These are phyloP conservation scores for Canavalia ensiformis DNA, from an alignment of 306 rosid species.

Conservation along the genomic window DNA sequence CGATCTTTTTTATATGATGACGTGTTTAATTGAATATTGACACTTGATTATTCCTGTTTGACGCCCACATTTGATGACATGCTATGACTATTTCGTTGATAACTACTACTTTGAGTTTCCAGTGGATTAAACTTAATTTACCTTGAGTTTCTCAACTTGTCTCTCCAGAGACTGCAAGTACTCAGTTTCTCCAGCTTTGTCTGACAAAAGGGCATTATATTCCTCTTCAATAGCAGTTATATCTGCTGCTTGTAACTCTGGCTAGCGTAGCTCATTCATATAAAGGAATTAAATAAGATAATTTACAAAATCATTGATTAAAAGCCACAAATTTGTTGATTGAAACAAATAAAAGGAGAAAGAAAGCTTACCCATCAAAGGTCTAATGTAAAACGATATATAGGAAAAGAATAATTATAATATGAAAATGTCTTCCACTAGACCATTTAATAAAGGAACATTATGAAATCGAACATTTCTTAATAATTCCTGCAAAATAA, in stretches of 20 bases:
- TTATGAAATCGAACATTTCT: constrained; percentile 7
- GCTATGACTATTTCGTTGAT: neutral
- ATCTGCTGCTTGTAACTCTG: constrained; percentile 70
- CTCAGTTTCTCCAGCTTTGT: constrained; percentile 77
- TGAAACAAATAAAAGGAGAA: neutral
- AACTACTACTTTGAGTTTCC: constrained; percentile 22
- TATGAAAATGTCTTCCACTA: neutral
- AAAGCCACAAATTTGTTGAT: constrained; percentile 31
- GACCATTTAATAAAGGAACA: constrained; percentile 18
- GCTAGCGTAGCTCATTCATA: constrained; percentile 62
- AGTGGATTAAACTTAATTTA: constrained; percentile 42
- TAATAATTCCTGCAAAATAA: constrained; percentile 25
- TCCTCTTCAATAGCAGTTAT: constrained; percentile 74
- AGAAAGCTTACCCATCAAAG: constrained; percentile 7
- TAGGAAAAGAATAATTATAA: neutral
- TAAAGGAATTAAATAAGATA: constrained; percentile 37
- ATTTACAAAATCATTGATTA: constrained; percentile 15
- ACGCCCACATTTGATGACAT: neutral
- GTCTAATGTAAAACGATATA: neutral
- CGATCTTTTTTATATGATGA: neutral
- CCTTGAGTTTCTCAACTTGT: constrained; percentile 77
- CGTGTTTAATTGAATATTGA: constrained; percentile 25
- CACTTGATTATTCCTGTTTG: constrained; percentile 34
- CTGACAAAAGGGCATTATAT: constrained; percentile 69
- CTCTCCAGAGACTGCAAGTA: constrained; percentile 73